Percentiles rank a stretch among this genome's conserved stretches.
These are phyloP conservation scores for Ogataea dorogensis DNA, from an alignment of 805 yeast genomes.

Conservation along the genomic window DNA sequence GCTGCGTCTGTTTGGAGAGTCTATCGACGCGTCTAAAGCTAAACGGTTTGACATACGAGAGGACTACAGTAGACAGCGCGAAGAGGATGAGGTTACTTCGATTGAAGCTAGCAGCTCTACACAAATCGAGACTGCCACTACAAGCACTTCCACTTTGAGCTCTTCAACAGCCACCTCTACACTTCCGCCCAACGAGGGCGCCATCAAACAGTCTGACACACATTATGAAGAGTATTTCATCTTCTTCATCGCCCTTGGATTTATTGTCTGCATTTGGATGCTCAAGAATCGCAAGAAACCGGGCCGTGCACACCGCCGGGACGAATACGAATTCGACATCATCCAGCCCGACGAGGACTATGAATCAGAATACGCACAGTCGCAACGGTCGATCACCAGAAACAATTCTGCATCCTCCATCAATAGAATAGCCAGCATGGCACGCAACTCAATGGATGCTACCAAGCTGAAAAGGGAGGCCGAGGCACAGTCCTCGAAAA, in stretches of 20 bases:
- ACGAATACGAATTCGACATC: constrained; percentile 75
- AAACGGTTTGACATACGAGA: constrained; percentile 50
- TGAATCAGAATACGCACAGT: constrained; percentile 18
- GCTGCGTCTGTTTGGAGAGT: constrained; percentile 78
- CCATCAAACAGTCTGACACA: constrained; percentile 29
- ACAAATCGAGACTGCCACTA: too few relatives aligned
- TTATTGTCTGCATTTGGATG: constrained; percentile 43
- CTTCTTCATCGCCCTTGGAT: constrained; percentile 58
- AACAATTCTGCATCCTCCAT: constrained; percentile 15
- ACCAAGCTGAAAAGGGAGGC: constrained; percentile 13
- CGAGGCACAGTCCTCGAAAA: neutral
- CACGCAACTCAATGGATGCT: constrained; percentile 28
- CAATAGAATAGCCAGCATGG: constrained; percentile 12
- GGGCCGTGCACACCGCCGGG: constrained; percentile 51
- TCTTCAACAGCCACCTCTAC: constrained; percentile 3
- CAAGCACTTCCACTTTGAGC: neutral
- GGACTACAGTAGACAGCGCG: constrained; percentile 37
- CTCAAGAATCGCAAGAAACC: constrained; percentile 39
- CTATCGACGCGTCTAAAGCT: constrained; percentile 61
- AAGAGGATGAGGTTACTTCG: neutral
- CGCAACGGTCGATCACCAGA: constrained; percentile 15
- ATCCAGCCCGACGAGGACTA: constrained; percentile 47
- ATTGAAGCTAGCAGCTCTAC: neutral
- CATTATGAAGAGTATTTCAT: constrained; percentile 63
- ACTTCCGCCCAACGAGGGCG: constrained; percentile 11